Conservation (phyloP, 1,284 basidiomycete genomes). For the Melampsora americana region DNA sequence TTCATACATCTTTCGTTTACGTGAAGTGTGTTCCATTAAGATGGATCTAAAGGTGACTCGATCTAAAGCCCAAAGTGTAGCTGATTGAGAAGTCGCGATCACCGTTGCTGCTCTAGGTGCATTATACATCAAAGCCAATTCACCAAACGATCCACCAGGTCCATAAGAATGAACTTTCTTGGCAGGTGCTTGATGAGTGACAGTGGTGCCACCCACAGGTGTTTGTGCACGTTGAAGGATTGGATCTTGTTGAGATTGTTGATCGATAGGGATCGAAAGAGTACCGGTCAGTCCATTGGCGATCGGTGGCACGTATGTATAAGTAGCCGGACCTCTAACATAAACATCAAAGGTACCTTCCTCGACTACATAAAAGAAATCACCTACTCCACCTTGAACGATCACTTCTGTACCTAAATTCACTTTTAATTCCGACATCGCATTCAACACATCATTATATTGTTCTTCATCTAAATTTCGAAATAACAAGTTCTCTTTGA, state of each 20-base stretch:
- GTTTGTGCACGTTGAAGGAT: slow-evolving; percentile 1
- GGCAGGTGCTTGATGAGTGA: slow-evolving; percentile 56
- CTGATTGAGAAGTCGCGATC: slow-evolving; percentile 69
- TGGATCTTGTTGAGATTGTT: slow-evolving; percentile 32
- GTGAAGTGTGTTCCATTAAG: slow-evolving; percentile 71
- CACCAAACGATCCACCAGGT: slow-evolving; percentile 86
- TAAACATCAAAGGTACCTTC: slow-evolving; percentile 81
- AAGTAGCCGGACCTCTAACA: slow-evolving; percentile 59
- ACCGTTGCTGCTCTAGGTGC: slow-evolving; percentile 93
- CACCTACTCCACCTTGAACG: slow-evolving; percentile 91
- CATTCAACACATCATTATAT: slow-evolving; percentile 82
- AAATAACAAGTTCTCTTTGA: slow-evolving; percentile 88
- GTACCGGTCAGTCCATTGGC: slow-evolving; percentile 49
- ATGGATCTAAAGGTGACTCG: slow-evolving; percentile 98
- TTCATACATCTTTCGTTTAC: slow-evolving; percentile 90
- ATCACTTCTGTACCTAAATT: slow-evolving; percentile 78
- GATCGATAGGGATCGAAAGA: slow-evolving; percentile 42
- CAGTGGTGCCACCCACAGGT: slow-evolving; percentile 12
- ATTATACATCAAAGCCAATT: slow-evolving; percentile 96
- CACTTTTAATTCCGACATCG: slow-evolving; percentile 86
- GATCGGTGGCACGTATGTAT: slow-evolving; percentile 60
- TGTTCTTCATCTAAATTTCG: slow-evolving; percentile 95
- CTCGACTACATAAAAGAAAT: slow-evolving; percentile 97
- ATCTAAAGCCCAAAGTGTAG: slow-evolving; percentile 90
- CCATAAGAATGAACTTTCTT: slow-evolving; percentile 80